Percentiles rank a stretch among this genome's conserved stretches.
Evolutionary conservation across 2,329 filamentous ascomycete species (phyloP).

Genomic region (Neonectria faginata): DNA sequence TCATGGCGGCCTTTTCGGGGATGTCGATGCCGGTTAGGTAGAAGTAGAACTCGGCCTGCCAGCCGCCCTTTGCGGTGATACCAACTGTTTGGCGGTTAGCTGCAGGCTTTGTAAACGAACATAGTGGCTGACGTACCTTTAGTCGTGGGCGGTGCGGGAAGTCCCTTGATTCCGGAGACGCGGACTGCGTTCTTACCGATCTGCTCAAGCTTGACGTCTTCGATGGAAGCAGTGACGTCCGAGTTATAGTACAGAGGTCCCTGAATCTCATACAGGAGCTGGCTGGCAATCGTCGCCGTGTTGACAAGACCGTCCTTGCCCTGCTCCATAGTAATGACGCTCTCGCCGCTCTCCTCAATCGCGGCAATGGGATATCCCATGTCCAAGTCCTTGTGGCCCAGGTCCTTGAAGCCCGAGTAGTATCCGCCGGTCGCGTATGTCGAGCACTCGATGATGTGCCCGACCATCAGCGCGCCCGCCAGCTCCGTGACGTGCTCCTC

Average conservation of each 20-base stretch:
- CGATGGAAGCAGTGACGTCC: constrained; percentile 54
- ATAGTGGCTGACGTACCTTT: constrained; percentile 33
- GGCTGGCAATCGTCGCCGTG: constrained; percentile 39
- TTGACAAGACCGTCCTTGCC: constrained; percentile 47
- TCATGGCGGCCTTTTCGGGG: constrained; percentile 54
- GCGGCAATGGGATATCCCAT: constrained; percentile 51
- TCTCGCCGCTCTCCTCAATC: constrained; percentile 46
- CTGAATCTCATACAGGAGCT: constrained; percentile 58
- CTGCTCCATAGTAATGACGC: constrained; percentile 51
- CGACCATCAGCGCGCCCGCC: constrained; percentile 61
- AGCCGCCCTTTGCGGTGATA: constrained; percentile 56
- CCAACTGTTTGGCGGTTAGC: constrained; percentile 44
- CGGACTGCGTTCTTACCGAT: constrained; percentile 47
- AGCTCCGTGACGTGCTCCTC: constrained; percentile 57
- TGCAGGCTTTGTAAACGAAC: background rate
- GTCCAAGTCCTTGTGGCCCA: constrained; percentile 37
- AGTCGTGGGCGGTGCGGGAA: constrained; percentile 49
- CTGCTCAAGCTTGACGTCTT: constrained; percentile 60
- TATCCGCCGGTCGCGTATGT: constrained; percentile 66
- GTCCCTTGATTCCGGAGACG: constrained; percentile 50
- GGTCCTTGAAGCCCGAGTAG: constrained; percentile 59
- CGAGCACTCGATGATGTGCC: constrained; percentile 65
- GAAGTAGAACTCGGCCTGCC: constrained; percentile 58
- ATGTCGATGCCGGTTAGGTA: constrained; percentile 56
- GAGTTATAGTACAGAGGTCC: constrained; percentile 56